Evolutionary conservation across 495 filamentous ascomycete species (phyloP).

Genomic region (Aspergillus wentii): DNA sequence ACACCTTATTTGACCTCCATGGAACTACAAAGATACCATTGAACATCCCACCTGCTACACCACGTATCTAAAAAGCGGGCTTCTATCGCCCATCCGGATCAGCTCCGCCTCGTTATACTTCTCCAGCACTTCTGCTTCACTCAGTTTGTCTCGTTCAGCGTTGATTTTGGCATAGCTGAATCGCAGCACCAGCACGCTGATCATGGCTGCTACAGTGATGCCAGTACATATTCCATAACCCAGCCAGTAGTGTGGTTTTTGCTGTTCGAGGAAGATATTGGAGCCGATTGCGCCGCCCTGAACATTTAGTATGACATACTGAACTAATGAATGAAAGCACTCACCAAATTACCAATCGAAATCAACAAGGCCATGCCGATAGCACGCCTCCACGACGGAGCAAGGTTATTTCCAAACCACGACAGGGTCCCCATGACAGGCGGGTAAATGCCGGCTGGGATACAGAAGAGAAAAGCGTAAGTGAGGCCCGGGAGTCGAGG

Average conservation of each 20-base stretch:
- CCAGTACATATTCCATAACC: not conserved
- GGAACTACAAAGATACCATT: no score
- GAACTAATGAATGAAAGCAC: no score
- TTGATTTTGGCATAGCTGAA: constrained; percentile 2
- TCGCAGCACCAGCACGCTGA: not conserved
- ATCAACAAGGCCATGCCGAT: constrained; percentile 6
- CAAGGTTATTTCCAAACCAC: constrained; percentile 9
- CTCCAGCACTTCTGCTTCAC: constrained; percentile 27
- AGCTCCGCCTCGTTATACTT: constrained; percentile 45
- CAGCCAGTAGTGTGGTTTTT: constrained; percentile 1
- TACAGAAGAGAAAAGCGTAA: no score
- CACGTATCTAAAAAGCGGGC: constrained; percentile 54
- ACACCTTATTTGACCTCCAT: no score
- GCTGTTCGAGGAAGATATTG: constrained; percentile 6
- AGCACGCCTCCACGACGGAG: not conserved
- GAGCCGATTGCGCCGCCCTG: constrained; percentile 6
- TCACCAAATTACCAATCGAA: constrained; percentile 7
- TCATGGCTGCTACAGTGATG: not conserved
- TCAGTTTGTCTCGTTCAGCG: not conserved
- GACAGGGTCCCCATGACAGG: constrained; percentile 2
- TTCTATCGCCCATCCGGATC: constrained; percentile 49
- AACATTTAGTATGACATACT: no score
- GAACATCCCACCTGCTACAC: no score
- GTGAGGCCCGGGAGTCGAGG: no score
- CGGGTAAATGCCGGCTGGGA: constrained; percentile 5